Percentiles rank a stretch among this genome's conserved stretches.
Evolutionary conservation across 768 basidiomycete species (phyloP).

Genomic region (Trametes maxima): DNA sequence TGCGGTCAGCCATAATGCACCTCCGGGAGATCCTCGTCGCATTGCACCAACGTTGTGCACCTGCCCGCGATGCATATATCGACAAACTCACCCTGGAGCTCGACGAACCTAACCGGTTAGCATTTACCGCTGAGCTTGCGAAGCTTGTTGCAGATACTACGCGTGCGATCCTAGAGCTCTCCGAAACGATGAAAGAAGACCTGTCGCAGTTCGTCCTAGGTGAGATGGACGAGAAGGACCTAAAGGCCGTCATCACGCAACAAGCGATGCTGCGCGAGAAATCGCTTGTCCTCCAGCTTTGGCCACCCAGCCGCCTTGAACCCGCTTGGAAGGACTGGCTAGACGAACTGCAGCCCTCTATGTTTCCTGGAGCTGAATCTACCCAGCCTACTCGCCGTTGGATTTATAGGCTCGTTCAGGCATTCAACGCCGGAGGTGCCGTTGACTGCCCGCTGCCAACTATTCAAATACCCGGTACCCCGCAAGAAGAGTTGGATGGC

Average conservation of each 20-base stretch:
- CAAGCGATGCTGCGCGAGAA: conserved; percentile 61
- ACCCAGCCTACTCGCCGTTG: conserved; percentile 24
- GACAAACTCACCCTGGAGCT: conserved; percentile 45
- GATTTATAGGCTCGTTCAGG: conserved; percentile 28
- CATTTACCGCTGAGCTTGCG: conserved; percentile 42
- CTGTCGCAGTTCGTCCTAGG: conserved; percentile 66
- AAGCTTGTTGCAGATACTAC: conserved; percentile 49
- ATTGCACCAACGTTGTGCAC: conserved; percentile 66
- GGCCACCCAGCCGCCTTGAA: conserved; percentile 42
- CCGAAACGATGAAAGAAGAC: conserved; percentile 70
- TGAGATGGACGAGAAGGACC: conserved; percentile 64
- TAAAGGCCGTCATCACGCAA: conserved; percentile 48
- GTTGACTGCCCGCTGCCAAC: conserved; percentile 30
- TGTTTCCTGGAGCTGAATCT: conserved; percentile 3
- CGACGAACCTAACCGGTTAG: conserved; percentile 34
- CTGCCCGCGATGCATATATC: conserved; percentile 58
- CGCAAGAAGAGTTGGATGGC: neutral
- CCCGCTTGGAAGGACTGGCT: conserved; percentile 31
- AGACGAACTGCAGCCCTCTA: conserved; percentile 9
- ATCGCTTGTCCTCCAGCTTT: conserved; percentile 52
- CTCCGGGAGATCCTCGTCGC: conserved; percentile 55
- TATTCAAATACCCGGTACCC: conserved; percentile 8
- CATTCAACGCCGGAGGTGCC: conserved; percentile 27
- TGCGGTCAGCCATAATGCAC: conserved; percentile 56
- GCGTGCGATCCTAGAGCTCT: conserved; percentile 50